Conservation (phyloP, 1,284 basidiomycete species). For the Afroboletus lepidellus region DNA sequence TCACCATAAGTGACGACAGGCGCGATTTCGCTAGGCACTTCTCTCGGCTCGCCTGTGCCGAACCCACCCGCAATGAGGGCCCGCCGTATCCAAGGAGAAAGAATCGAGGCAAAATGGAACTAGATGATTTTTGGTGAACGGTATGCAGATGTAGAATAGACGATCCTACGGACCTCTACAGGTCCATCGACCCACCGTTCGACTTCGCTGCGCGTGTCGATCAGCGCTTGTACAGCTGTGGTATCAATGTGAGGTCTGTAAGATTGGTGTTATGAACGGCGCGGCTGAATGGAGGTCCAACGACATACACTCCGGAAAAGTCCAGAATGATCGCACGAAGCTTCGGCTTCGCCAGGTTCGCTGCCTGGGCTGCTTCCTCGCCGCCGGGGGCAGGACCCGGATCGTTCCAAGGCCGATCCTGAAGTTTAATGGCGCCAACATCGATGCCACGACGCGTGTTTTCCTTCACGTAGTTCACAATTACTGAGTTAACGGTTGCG, state of each 20-base stretch:
- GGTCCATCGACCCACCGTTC: slow-evolving; percentile 84
- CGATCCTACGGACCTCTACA: slow-evolving; percentile 59
- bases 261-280: neutral
- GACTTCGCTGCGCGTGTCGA: slow-evolving; percentile 85
- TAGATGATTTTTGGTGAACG: slow-evolving; percentile 28
- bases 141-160: neutral
- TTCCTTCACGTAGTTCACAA: slow-evolving; percentile 82
- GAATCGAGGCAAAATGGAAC: slow-evolving; percentile 87
- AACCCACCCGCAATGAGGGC: slow-evolving; percentile 88
- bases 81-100: slow-evolving; percentile 93
- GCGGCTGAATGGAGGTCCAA: neutral
- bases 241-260: slow-evolving; percentile 75
- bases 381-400: slow-evolving; percentile 66
- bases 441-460: slow-evolving; percentile 78
- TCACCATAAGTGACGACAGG: slow-evolving; percentile 66
- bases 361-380: slow-evolving; percentile 45
- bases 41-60: slow-evolving; percentile 55
- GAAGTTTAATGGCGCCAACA: slow-evolving; percentile 56
- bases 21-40: slow-evolving; percentile 63
- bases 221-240: slow-evolving; percentile 87
- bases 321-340: slow-evolving; percentile 90
- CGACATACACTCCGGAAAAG: slow-evolving; percentile 78
- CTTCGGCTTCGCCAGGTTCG: slow-evolving; percentile 61
- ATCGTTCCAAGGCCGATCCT: slow-evolving; percentile 95
- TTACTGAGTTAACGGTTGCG: slow-evolving; percentile 70